Conservation (phyloP, 2,329 filamentous ascomycete genomes). For the Aureobasidium sp. region DNA sequence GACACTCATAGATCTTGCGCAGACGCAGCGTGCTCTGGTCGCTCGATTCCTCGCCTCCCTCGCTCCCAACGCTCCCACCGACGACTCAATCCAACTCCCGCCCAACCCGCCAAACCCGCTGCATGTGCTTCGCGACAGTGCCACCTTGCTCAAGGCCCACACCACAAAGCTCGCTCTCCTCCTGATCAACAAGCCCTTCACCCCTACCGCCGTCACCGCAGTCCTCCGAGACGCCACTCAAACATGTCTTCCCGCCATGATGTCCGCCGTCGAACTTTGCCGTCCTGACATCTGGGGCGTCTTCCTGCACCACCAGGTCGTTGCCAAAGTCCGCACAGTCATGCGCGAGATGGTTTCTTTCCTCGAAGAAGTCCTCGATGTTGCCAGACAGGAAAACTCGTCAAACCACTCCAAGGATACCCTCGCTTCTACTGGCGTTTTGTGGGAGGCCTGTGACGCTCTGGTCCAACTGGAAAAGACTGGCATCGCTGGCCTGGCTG, state of each 20-base stretch:
- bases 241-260: conserved; percentile 64
- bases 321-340: conserved; percentile 48
- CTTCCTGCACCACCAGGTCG: conserved; percentile 55
- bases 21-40: conserved; percentile 25
- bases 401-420: conserved; percentile 32
- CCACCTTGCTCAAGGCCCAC: conserved; percentile 68
- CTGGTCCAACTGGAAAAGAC: conserved; percentile 54
- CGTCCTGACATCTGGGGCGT: conserved; percentile 52
- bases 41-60: conserved; percentile 24
- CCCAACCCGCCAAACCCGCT: conserved; percentile 45
- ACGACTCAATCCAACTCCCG: conserved; percentile 17
- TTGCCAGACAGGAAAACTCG: conserved; percentile 26
- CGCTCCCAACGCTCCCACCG: conserved; percentile 16
- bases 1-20: conserved; percentile 22
- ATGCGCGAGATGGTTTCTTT: conserved; percentile 56
- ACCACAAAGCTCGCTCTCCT: conserved; percentile 81
- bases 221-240: conserved; percentile 65
- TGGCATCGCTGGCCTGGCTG: conserved; percentile 62
- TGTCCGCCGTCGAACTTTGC: conserved; percentile 61
- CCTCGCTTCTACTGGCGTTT: conserved; percentile 59
- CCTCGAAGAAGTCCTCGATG: conserved; percentile 43
- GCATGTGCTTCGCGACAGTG: conserved; percentile 60
- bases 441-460: conserved; percentile 78
- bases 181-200: conserved; percentile 79
- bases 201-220: conserved; percentile 61